Evolutionary conservation across 2,329 filamentous ascomycete species (phyloP).

Genomic region (Phialophora verrucosa): DNA sequence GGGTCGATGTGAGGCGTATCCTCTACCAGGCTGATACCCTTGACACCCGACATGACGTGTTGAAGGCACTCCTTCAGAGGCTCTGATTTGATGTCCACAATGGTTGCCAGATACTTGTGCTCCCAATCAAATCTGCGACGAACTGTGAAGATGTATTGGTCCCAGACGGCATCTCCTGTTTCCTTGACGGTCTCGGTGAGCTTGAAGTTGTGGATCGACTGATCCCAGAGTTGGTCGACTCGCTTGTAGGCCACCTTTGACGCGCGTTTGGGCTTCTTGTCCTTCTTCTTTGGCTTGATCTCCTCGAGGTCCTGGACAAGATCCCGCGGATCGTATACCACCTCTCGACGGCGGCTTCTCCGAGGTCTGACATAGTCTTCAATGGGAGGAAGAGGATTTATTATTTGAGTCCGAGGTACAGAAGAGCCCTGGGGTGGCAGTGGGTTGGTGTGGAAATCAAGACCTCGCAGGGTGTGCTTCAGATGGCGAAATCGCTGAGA

Average conservation of each 20-base stretch:
- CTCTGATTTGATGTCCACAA: slow-evolving; percentile 86
- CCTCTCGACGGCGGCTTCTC: slow-evolving; percentile 5
- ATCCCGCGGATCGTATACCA: slow-evolving; percentile 7
- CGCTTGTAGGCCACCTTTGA: slow-evolving; percentile 71
- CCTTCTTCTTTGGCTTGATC: slow-evolving; percentile 41
- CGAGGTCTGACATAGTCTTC: slow-evolving; percentile 2
- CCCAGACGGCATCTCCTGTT: slow-evolving; percentile 69
- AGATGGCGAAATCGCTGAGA: slow-evolving; percentile 24
- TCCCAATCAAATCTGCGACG: slow-evolving; percentile 83
- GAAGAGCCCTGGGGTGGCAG: slow-evolving; percentile 4
- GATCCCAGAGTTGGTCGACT: slow-evolving; percentile 67
- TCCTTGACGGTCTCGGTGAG: slow-evolving; percentile 70
- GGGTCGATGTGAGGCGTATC: slow-evolving; percentile 76
- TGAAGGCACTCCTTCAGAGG: slow-evolving; percentile 72
- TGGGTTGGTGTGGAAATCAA: slow-evolving; percentile 17
- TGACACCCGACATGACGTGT: slow-evolving; percentile 75
- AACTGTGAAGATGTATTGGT: slow-evolving; percentile 82
- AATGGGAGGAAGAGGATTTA: slow-evolving; percentile 7
- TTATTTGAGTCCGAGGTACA: slow-evolving; percentile 9
- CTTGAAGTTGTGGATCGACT: slow-evolving; percentile 68
- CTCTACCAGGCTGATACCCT: slow-evolving; percentile 78
- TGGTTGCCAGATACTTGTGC: slow-evolving; percentile 75
- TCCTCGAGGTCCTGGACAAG: slow-evolving; percentile 35
- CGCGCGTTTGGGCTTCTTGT: slow-evolving; percentile 47
- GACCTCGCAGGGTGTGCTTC: slow-evolving; percentile 15